Evolutionary conservation across 140 eudicot species (phyloP), one percentile per base, ranked within the genome.

Genomic region (Flaveria floridana): DNA sequence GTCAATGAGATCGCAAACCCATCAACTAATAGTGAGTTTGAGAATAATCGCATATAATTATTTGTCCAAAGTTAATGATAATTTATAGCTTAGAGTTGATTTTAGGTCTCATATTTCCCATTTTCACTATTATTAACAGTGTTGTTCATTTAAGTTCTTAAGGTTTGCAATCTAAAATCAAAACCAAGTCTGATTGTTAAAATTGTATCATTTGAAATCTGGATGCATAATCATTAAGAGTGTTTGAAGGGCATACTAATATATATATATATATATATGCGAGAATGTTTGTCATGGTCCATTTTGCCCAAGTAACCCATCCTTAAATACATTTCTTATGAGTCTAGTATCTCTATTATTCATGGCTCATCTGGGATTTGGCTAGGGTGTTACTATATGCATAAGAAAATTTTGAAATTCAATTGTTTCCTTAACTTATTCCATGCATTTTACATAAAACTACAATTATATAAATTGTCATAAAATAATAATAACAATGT

Each of bases 141-240:
- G 7, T 11, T 52, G 23, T 52, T 52, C 16, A 3, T 52, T 16
- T 52, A 42, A 16, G 23, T 4, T 21, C 59, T 16, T 53, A 53
- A n/a, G 59, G 59, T 53, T 2, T 6, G 59, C 23, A n/a, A 53
- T 53, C 20, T 53, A 53, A 52, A 34, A 34, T 7, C 39, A 34
- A 5, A 34, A 34, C 39, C 39, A 34, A 34, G 39, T 34, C 39
- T 34, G 7, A 34, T 4, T 34, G 39, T 34, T 34, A 4, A 34
- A 4, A 5, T 4, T 4, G 39, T 34, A 34, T 34, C 7, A 0
- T 34, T 7, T 34, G 7, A 34, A 34, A 52, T 52, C 21, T 52
- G 59, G n/a, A n/a, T 52, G 59, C 59, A 52, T 7, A n/a, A 52
- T 23, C 21, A 52, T n/a, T 52, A 52, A 52, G 59, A n/a, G 59